Evolutionary conservation across 306 rosid species (phyloP).

Genomic region (Argentina anserina): DNA sequence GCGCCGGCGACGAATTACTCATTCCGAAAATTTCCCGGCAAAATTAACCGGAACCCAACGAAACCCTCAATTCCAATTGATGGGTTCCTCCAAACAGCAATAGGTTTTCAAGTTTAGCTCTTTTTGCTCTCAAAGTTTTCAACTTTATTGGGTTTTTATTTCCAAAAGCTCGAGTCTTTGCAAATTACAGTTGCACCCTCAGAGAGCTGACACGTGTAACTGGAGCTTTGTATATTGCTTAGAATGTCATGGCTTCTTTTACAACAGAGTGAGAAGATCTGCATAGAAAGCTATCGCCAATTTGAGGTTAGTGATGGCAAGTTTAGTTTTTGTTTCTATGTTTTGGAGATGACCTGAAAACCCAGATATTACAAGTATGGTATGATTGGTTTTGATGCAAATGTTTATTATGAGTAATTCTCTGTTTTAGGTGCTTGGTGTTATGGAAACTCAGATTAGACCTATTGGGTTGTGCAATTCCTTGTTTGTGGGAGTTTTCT

Average conservation of each 20-base stretch:
- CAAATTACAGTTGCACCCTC: background rate
- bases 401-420: background rate
- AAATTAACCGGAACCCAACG: background rate
- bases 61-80: background rate
- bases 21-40: conserved; percentile 15
- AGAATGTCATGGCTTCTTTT: background rate
- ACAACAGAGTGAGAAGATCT: background rate
- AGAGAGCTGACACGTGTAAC: background rate
- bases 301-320: background rate
- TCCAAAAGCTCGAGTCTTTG: background rate
- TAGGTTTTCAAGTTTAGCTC: background rate
- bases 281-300: background rate
- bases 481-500: conserved; percentile 34
- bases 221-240: background rate
- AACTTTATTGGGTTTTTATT: background rate
- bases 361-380: background rate
- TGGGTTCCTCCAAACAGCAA: background rate
- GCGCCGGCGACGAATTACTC: conserved; percentile 78
- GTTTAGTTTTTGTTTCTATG: background rate
- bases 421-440: conserved; percentile 26
- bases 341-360: background rate
- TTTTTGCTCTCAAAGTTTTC: background rate
- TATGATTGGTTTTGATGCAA: background rate
- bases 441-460: conserved; percentile 27
- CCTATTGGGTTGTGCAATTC: conserved; percentile 20